Conservation (phyloP, 371 early-diverging fungal genomes). For the Capniomyces stellatus region DNA sequence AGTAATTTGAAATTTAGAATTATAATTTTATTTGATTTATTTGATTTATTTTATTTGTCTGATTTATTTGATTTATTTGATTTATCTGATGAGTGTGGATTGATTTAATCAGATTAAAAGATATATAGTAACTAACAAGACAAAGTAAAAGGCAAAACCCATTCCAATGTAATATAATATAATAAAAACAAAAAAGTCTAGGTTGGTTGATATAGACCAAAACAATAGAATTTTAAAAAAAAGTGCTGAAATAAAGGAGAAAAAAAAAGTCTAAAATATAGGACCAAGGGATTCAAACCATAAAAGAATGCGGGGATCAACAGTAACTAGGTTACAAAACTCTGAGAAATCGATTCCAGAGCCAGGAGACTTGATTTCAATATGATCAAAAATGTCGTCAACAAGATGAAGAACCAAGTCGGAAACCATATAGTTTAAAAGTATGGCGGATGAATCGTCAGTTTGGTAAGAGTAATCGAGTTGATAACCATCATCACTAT, state of each 20-base stretch:
- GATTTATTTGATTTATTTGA: no score
- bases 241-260: not conserved
- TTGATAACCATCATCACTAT: not conserved
- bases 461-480: not conserved
- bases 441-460: not conserved
- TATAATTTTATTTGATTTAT: no score
- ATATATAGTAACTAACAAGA: no score
- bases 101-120: no score
- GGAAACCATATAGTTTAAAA: not conserved
- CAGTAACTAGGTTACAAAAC: not conserved
- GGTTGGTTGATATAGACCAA: no score
- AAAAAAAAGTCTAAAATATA: not conserved
- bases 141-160: no score
- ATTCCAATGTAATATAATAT: no score
- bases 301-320: not conserved
- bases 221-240: not conserved
- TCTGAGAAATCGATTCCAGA: not conserved
- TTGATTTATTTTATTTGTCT: no score
- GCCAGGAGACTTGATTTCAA: not conserved
- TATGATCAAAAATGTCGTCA: not conserved
- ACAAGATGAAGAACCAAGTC: not conserved
- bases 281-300: not conserved
- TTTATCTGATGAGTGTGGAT: no score
- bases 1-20: no score
- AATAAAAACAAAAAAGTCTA: no score